phyloP scores from a whole-genome alignment of 1,139 yeast species.

The Yamadazyma dushanensis region DNA sequence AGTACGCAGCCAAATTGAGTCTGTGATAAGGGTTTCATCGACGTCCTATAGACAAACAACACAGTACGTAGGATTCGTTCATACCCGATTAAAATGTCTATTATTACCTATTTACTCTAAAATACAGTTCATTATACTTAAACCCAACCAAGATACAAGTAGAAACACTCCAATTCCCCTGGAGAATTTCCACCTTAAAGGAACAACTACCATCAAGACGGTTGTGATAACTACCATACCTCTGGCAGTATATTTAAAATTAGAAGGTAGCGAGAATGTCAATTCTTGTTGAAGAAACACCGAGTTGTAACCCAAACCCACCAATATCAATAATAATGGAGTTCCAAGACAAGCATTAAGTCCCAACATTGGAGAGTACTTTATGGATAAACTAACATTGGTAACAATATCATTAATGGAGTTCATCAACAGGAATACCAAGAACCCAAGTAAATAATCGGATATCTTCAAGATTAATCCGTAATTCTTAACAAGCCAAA shows the following conservation, averaged over 20 bases:
- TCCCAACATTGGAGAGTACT: constrained; percentile 37
- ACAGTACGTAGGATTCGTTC: too few relatives aligned
- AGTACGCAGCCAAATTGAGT: too few relatives aligned
- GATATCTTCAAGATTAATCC: constrained; percentile 38
- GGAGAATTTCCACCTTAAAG: constrained; percentile 39
- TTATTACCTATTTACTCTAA: not conserved
- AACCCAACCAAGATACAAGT: constrained; percentile 22
- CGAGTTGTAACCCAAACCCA: constrained; percentile 41
- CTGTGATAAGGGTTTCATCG: too few relatives aligned
- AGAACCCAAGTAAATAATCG: constrained; percentile 41
- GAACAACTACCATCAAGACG: constrained; percentile 18
- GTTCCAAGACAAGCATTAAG: constrained; percentile 45
- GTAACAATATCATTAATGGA: constrained; percentile 45
- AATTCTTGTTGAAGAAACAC: constrained; percentile 20
- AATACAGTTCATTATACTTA: constrained; percentile 19
- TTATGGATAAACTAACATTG: constrained; percentile 37
- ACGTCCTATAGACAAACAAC: too few relatives aligned
- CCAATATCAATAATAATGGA: constrained; percentile 36
- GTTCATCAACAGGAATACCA: constrained; percentile 41
- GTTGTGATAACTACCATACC: constrained; percentile 22
- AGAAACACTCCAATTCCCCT: constrained; percentile 27
- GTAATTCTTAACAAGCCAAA: constrained; percentile 36
- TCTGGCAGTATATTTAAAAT: constrained; percentile 27
- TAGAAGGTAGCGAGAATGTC: constrained; percentile 23
- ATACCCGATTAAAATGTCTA: not conserved